These are phyloP conservation scores for Ophiosphaerella herpotricha DNA, from an alignment of 2,329 filamentous ascomycete genomes.

Conservation along the genomic window DNA sequence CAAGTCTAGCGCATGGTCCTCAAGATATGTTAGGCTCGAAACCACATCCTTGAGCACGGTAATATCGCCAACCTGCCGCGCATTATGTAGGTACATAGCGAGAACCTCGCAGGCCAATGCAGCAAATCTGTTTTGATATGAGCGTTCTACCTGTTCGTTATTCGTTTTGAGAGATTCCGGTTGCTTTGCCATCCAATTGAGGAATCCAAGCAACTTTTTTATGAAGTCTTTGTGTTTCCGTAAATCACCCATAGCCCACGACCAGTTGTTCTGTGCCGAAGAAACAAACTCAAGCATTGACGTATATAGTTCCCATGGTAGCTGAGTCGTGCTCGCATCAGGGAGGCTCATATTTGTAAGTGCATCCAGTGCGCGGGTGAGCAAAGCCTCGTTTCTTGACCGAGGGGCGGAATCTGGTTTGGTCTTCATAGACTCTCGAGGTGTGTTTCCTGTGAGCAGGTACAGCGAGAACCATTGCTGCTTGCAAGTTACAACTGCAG, in stretches of 20 bases:
- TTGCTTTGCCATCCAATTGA: slow-evolving; percentile 53
- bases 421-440: slow-evolving; percentile 71
- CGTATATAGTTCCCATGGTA: slow-evolving; percentile 59
- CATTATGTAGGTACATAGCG: slow-evolving; percentile 86
- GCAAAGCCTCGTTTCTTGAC: slow-evolving; percentile 65
- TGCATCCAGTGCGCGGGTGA: slow-evolving; percentile 73
- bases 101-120: slow-evolving; percentile 85
- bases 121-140: slow-evolving; percentile 62
- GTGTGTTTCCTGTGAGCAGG: slow-evolving; percentile 84
- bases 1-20: slow-evolving; percentile 77
- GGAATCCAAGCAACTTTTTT: slow-evolving; percentile 70
- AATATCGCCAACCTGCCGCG: slow-evolving; percentile 74
- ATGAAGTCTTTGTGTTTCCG: slow-evolving; percentile 76
- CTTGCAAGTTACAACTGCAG: slow-evolving; percentile 81
- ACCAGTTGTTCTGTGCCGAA: slow-evolving; percentile 90
- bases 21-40: slow-evolving; percentile 76
- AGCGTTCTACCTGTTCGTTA: slow-evolving; percentile 26
- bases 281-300: slow-evolving; percentile 86
- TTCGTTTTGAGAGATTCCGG: slow-evolving; percentile 30
- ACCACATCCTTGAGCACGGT: slow-evolving; percentile 72
- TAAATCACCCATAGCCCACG: slow-evolving; percentile 85
- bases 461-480: slow-evolving; percentile 98
- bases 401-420: slow-evolving; percentile 47
- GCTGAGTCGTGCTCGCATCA: slow-evolving; percentile 51
- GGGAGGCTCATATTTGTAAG: slow-evolving; percentile 69